phyloP scores from a whole-genome alignment of 768 basidiomycete genomes.

The Auriculariales sp. region DNA sequence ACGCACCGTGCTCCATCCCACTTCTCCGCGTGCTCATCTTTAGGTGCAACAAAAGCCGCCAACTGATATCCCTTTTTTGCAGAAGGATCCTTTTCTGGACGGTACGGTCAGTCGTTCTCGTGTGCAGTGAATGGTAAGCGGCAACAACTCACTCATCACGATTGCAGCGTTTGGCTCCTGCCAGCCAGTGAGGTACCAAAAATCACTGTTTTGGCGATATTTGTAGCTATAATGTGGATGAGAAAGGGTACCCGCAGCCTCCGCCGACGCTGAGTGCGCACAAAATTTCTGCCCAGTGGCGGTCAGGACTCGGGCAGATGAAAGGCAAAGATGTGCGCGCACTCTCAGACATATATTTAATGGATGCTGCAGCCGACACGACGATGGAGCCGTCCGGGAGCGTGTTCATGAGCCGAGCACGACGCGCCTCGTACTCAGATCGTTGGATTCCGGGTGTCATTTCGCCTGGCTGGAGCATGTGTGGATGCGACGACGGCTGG shows the following conservation, averaged over 20 bases:
- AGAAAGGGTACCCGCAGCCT: conserved; percentile 5
- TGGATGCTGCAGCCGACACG: conserved; percentile 58
- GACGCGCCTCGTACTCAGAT: conserved; percentile 61
- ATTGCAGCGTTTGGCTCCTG: conserved; percentile 86
- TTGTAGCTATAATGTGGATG: conserved; percentile 53
- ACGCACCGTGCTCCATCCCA: conserved; percentile 79
- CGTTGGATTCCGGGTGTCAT: conserved; percentile 70
- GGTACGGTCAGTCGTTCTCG: no score
- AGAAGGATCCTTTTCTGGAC: conserved; percentile 64
- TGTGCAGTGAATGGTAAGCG: background rate
- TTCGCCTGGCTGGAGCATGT: conserved; percentile 53
- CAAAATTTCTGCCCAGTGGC: conserved; percentile 50
- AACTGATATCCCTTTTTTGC: conserved; percentile 82
- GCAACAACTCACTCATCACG: conserved; percentile 44
- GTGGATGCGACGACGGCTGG: conserved; percentile 61
- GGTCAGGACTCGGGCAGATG: conserved; percentile 6
- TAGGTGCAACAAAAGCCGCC: conserved; percentile 70
- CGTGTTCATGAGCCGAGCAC: conserved; percentile 53
- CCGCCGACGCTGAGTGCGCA: conserved; percentile 23
- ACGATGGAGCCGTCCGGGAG: conserved; percentile 64
- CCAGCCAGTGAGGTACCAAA: conserved; percentile 95
- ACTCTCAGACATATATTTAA: conserved; percentile 81
- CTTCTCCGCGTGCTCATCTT: conserved; percentile 60
- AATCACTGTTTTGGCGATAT: conserved; percentile 82
- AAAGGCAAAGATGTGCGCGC: conserved; percentile 18